These are phyloP conservation scores for Wallacemonas sp. DNA, from an alignment of 208 protist species.

Conservation along the genomic window DNA sequence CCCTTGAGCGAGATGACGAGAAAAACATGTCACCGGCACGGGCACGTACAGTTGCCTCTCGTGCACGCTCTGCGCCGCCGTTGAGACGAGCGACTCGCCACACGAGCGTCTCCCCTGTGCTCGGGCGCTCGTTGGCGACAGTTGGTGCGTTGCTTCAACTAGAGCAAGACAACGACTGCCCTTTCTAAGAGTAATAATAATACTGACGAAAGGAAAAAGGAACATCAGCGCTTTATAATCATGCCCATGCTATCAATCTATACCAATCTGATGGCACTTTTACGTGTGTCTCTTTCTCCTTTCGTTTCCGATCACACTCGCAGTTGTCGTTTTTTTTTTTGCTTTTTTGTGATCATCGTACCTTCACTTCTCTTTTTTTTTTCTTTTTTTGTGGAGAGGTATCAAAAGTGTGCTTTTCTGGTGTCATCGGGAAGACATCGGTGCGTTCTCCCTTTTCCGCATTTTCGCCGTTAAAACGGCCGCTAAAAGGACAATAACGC, in stretches of 20 bases:
- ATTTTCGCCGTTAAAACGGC: too few species aligned
- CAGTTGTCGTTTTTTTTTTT: slow-evolving; percentile 7
- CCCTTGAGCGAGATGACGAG: too few species aligned
- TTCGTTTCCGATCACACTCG: not conserved
- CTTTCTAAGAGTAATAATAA: slow-evolving; percentile 6
- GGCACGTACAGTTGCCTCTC: too few species aligned
- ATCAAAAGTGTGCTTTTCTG: not conserved
- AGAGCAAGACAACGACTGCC: slow-evolving; percentile 7
- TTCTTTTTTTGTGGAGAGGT: not conserved
- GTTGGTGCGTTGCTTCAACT: not conserved
- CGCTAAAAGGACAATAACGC: too few species aligned
- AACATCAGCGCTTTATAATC: not conserved
- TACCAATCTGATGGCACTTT: not conserved
- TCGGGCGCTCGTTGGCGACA: not conserved
- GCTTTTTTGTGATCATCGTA: slow-evolving; percentile 4
- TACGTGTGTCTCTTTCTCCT: slow-evolving; percentile 15
- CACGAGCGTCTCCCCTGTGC: not conserved
- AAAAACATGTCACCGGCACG: too few species aligned
- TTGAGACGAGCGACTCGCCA: too few species aligned
- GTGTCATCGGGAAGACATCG: too few species aligned
- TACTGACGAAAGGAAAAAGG: not conserved
- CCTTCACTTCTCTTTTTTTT: slow-evolving; percentile 11
- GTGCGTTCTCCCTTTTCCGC: too few species aligned
- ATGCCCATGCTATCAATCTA: not conserved
- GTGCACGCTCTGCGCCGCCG: too few species aligned